Base-by-base conservation (phyloP, 1,139 yeast species). In the Debaryomycetaceae sp. region DNA sequence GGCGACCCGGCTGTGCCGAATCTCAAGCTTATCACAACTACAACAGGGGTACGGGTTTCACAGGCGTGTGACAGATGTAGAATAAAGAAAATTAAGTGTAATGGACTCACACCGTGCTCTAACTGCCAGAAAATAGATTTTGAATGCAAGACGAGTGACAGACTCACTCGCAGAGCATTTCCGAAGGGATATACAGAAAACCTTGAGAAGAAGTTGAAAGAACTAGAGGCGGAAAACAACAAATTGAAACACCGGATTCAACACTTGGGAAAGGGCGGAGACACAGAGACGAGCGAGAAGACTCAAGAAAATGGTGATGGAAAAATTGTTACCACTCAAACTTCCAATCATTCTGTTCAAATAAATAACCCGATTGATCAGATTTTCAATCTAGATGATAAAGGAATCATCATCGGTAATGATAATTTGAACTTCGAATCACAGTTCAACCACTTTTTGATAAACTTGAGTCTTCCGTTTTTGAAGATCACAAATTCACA, bases 31-130 rank as follows among this genome's bases (percentile, higher is more conserved):
- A 74, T 74, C 39, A 66, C 61, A 42, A 72, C 78, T 11, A 66
- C 68, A 8, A 53, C 66, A 5, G 77, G 78, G 0, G 60, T 68
- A 9, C 56, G 87, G 51, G 84, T 84, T 4, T 78, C 87, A 2
- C 93, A 85, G 59, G 93, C 93, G 4, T 86, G 95, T 65, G 93
- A 86, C 60, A 68, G 95, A 38, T 86, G 95, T 56, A 68, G 93
- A 43, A 76, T 85, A 51, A 83, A 87, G 54, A 86, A 86, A 63
- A 83, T 85, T 53, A 84, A 83, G 55, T 86, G 95, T 65, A 87
- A 84, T 55, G 93, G 93, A 1, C 68, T 75, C 47, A 72, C 79
- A 2, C 91, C 93, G 1, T 86, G 95, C 59, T 70, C 79, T 36
- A 83, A 83, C 55, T 86, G 93, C 58, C 65, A 69, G 39, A 78